Base-by-base conservation (phyloP, 768 basidiomycete genomes). In the Mycena haematopus region DNA sequence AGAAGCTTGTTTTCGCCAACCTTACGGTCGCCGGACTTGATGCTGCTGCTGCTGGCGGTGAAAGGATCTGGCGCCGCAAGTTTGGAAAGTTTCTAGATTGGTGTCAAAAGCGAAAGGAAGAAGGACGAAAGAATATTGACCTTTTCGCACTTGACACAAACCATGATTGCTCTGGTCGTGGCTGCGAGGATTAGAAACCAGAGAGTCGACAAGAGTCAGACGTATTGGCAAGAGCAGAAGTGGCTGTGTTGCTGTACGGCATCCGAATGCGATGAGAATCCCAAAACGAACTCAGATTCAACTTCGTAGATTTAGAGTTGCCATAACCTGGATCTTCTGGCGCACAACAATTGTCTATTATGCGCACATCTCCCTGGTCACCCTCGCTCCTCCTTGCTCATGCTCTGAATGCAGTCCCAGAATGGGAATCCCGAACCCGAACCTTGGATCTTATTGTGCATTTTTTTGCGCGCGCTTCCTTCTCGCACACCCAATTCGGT, bases 41-140 rank as follows among this genome's bases (percentile, higher is more conserved):
- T 89, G 65, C 87, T 86, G 52, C 77, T 76, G 2, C 90, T 87
- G 49, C 89, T 88, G 13, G 91, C 83, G 33, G 82, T 83, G 77
- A 93, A 95, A 42, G 93, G 93, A 78, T 95, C 93, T 50, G 93
- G 93, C 3, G 93, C 93, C 58, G 93, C 93, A 47, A 95, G 83
- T 75, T 92, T 94, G 60, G 92, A 93, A 57, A 93, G 84, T 93
- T 95, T 95, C 92, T 95, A 73, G 72, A 70, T 70, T 66, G 74
- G 62, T 56, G 36, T 62, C 65, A 50, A 53, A 22, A 55, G 47
- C 57, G 66, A 65, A 60, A 44, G 42, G 54, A 51, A 49, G 31
- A 60, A 66, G 63, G 65, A 45, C 61, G 68, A 62, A 53, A 58
- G 19, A 65, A 66, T 57, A 58, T 68, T 44, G 62, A 86, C 92